These are phyloP conservation scores for Phyllosticta citriasiana DNA, from an alignment of 2,329 filamentous ascomycete genomes.

Conservation along the genomic window DNA sequence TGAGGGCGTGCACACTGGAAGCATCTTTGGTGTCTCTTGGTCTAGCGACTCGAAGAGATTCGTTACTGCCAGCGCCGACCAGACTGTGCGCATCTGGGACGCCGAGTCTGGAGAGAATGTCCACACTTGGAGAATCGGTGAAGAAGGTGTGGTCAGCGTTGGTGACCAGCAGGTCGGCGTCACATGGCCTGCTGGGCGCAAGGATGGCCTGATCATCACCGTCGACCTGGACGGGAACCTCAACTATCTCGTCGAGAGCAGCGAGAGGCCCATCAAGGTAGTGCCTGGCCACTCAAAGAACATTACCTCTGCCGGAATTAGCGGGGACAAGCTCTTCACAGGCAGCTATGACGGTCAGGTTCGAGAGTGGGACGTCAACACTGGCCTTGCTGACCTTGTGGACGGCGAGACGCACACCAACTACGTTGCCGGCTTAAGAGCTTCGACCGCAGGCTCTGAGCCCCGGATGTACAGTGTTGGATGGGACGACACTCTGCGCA, in stretches of 20 bases:
- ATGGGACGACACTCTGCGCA: slow-evolving; percentile 88
- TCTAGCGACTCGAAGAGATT: slow-evolving; percentile 74
- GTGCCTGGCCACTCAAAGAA: slow-evolving; percentile 86
- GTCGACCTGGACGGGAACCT: slow-evolving; percentile 81
- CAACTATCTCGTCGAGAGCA: slow-evolving; percentile 73
- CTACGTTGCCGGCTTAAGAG: slow-evolving; percentile 68
- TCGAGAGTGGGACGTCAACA: slow-evolving; percentile 69
- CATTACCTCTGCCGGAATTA: slow-evolving; percentile 65
- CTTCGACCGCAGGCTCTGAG: slow-evolving; percentile 31
- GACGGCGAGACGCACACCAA: slow-evolving; percentile 79
- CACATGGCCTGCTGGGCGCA: slow-evolving; percentile 73
- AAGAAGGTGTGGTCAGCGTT: slow-evolving; percentile 60
- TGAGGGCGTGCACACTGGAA: slow-evolving; percentile 79
- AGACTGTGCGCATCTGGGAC: slow-evolving; percentile 93
- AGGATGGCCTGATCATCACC: slow-evolving; percentile 81
- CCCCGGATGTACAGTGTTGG: slow-evolving; percentile 68
- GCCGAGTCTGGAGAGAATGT: slow-evolving; percentile 64
- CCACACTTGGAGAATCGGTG: slow-evolving; percentile 78
- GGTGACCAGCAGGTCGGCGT: slow-evolving; percentile 89
- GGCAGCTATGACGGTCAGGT: slow-evolving; percentile 88
- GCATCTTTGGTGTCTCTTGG: slow-evolving; percentile 90
- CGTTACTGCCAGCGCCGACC: slow-evolving; percentile 86
- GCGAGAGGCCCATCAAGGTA: slow-evolving; percentile 55
- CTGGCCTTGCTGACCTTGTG: slow-evolving; percentile 58
- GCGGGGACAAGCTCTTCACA: slow-evolving; percentile 62